Base-by-base conservation (phyloP, 768 basidiomycete genomes). In the Xerocomellus amylosporus region DNA sequence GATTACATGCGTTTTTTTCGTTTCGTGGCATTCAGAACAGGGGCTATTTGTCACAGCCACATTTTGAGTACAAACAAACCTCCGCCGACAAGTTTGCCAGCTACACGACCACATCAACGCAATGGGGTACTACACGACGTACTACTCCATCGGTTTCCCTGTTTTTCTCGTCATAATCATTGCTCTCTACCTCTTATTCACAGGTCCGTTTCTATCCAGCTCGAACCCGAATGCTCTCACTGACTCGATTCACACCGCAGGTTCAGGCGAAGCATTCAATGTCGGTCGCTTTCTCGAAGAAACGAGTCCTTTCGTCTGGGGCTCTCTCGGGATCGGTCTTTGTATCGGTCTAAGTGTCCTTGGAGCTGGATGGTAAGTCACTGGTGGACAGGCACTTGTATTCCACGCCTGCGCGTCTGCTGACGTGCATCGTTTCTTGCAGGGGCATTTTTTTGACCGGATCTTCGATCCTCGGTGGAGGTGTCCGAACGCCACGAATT, bases 361-460 rank as follows among this genome's bases (percentile, higher is more conserved):
- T 3, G 97, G 96, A 55, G 97, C 96, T 45, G 96, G 89, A 73
- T 98, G 97, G 97, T 96, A 43, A 57, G 90, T 73, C 12, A 13
- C 8, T 14, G 20, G 14, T 12, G 4, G 39, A 40, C 15, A 26
- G 17, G 40, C 28, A 49, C 12, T 5, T 24, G 8, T 10, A 26
- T 24, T 30, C 36, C 46, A 37, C 53, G 5, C 33, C 30, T 28
- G 5, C 12, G 8, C 7, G 1, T 2, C 4, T 36, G 40, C 28
- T 57, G 31, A 56, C 38, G 13, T 8, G 3, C 15, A 10, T 24
- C 36, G n/a, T 40, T 47, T 34, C 40, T 57, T 36, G 55, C 55
- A 98, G 96, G 96, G 96, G 96, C 47, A 98, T 99, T 69, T 93
- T 96, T 77, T 75, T 98, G 52, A 98, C 97, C 1, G 97, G 97